Evolutionary conservation across 108 stramenopile genomes (phyloP).

Genomic region (Seminavis robusta): DNA sequence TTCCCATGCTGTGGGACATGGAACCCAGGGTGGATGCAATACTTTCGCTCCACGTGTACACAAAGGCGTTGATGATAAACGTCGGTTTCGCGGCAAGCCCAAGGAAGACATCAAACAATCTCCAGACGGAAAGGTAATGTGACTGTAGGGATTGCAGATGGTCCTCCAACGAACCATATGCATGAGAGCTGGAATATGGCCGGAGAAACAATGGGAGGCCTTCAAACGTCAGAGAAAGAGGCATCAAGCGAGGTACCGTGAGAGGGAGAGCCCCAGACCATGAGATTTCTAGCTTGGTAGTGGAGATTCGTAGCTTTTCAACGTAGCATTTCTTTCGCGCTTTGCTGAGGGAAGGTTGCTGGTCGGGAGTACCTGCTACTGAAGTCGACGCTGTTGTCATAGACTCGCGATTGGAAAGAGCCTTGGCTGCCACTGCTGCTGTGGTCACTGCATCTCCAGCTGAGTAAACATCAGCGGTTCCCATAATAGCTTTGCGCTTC

Average conservation of each 20-base stretch:
- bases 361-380: conserved; percentile 2
- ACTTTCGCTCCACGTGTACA: conserved; percentile 41
- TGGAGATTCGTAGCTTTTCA: conserved; percentile 48
- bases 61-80: conserved; percentile 36
- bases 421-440: conserved; percentile 35
- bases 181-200: conserved; percentile 37
- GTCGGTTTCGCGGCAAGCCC: conserved; percentile 52
- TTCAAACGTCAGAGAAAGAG: conserved; percentile 54
- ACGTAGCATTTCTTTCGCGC: conserved; percentile 56
- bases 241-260: conserved; percentile 19
- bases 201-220: conserved; percentile 41
- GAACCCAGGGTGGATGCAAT: conserved; percentile 31
- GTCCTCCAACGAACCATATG: conserved; percentile 51
- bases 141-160: conserved; percentile 38
- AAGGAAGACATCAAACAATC: conserved; percentile 42
- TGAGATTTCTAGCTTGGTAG: conserved; percentile 46
- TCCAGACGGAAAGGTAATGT: conserved; percentile 56
- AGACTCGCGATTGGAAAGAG: conserved; percentile 5
- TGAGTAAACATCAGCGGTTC: conserved; percentile 4
- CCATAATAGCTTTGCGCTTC: no score
- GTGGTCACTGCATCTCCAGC: conserved; percentile 22
- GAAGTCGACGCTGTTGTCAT: no score
- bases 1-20: conserved; percentile 7
- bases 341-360: conserved; percentile 11
- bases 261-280: conserved; percentile 51